Base-by-base conservation (phyloP, 352 stramenopile genomes). In the Globisporangium rhizosaccharum region DNA sequence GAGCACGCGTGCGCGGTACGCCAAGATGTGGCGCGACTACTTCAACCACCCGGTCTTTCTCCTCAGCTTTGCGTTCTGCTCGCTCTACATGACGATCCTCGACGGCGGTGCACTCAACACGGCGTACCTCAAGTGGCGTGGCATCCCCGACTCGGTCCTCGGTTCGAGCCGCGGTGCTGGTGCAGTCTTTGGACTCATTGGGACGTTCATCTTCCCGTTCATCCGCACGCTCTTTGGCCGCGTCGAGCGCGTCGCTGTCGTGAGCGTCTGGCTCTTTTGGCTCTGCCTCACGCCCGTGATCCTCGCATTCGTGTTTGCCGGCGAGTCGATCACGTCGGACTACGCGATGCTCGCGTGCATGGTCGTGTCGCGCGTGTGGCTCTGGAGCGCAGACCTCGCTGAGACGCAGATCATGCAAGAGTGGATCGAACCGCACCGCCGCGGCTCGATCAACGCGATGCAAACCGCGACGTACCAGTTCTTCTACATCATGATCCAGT, bases 381-480 rank as follows among this genome's bases (percentile, higher is more conserved):
- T 88, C 10, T 85, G 78, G 78, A 79, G 56, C 30, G 66, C 61
- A 9, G 76, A 87, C 53, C 53, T 88, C n/a, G 76, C 73, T 8
- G 75, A 87, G 64, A 85, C 75, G 26, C 79, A 88, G 67, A 76
- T 85, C 54, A 86, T 87, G 76, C 78, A 88, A 57, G 78, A 88
- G 65, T 85, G 73, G 72, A 46, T 62, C 71, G 51, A 82, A n/a
- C 67, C 72, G 15, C 64, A 73, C 52, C 65, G 72, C 9, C 76
- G 77, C 39, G 73, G 76, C 37, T 59, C 69, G 23, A 85, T 87
- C 72, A 85, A 85, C 63, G 64, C 75, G 11, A 87, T 88, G 75
- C 79, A 88, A 52, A 85, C 69, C 0, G 79, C 79, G 30, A 72
- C 73, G 53, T 84, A 70, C 55, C 77, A 88, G 62, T 71, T 87